These are phyloP conservation scores for Mucor racemosus DNA, from an alignment of 371 early-diverging fungal species.

Conservation along the genomic window DNA sequence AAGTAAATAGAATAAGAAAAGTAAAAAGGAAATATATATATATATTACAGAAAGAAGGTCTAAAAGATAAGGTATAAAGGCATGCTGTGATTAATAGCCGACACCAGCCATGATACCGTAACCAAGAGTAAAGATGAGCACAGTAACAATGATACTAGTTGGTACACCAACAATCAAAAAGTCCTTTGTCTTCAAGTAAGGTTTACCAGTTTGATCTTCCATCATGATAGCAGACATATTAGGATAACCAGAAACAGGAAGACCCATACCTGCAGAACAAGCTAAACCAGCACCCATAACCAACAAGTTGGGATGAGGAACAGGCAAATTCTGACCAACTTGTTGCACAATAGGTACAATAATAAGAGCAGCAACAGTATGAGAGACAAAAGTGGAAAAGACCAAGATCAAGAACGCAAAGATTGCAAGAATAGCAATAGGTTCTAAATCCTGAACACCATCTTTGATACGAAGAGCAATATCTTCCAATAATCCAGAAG, in stretches of 20 bases:
- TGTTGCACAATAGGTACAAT: slow-evolving; percentile 81
- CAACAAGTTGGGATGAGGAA: slow-evolving; percentile 83
- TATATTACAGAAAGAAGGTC: too few relatives aligned
- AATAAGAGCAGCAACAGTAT: slow-evolving; percentile 91
- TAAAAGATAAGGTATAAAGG: too few relatives aligned
- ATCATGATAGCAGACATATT: slow-evolving; percentile 95
- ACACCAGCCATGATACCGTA: slow-evolving; percentile 68
- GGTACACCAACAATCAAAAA: slow-evolving; percentile 87
- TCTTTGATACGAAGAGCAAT: slow-evolving; percentile 76
- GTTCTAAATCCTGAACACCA: slow-evolving; percentile 62
- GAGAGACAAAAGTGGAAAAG: slow-evolving; percentile 91
- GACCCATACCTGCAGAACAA: slow-evolving; percentile 55
- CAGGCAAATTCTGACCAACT: slow-evolving; percentile 74
- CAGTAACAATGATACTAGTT: slow-evolving; percentile 70
- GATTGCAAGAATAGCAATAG: slow-evolving; percentile 68
- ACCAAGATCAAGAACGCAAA: slow-evolving; percentile 74
- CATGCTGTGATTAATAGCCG: slow-evolving; percentile 22
- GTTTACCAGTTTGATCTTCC: slow-evolving; percentile 88
- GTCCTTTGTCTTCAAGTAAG: slow-evolving; percentile 83
- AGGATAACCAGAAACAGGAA: slow-evolving; percentile 94
- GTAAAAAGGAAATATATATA: too few relatives aligned
- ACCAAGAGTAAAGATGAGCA: slow-evolving; percentile 74
- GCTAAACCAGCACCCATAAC: slow-evolving; percentile 76
- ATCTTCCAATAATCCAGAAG: slow-evolving; percentile 78
- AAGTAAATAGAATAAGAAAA: too few relatives aligned